These are phyloP conservation scores for Cicer chorassanicum DNA, from an alignment of 306 rosid species.

Conservation along the genomic window DNA sequence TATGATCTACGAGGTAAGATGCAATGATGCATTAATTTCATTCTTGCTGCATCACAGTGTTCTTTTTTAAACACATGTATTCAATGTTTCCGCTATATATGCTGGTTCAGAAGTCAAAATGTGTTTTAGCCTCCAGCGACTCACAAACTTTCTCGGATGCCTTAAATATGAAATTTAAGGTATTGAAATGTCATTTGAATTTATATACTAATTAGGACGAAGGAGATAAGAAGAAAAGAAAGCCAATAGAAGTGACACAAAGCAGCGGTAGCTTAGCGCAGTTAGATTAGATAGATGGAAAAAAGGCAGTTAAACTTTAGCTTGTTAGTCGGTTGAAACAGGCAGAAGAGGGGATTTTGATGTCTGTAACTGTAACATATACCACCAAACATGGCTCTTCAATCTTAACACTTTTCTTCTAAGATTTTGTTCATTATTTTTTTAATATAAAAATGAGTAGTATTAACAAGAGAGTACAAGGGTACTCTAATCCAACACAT, in stretches of 20 bases:
- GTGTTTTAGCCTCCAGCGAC: constrained; percentile 7
- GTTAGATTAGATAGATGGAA: constrained; percentile 9
- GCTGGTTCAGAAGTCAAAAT: constrained; percentile 34
- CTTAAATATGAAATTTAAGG: neutral
- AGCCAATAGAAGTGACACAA: constrained; percentile 5
- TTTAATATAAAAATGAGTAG: no score
- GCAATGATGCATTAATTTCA: neutral
- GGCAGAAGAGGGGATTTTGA: neutral
- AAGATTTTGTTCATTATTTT: neutral
- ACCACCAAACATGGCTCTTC: constrained; percentile 2
- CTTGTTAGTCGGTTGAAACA: neutral
- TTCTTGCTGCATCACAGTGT: neutral
- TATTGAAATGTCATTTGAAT: neutral
- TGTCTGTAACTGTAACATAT: neutral
- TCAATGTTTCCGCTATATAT: constrained; percentile 15
- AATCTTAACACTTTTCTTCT: constrained; percentile 2
- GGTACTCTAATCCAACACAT: no score
- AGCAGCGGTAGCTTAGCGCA: neutral
- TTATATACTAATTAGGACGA: neutral
- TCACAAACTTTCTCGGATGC: constrained; percentile 20
- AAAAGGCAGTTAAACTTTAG: neutral
- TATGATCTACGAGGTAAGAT: neutral
- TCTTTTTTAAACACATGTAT: constrained; percentile 9
- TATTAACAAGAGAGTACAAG: no score
- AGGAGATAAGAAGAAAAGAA: neutral